Evolutionary conservation across 208 protist genomes (phyloP).

Genomic region (Trypanosoma melophagium): DNA sequence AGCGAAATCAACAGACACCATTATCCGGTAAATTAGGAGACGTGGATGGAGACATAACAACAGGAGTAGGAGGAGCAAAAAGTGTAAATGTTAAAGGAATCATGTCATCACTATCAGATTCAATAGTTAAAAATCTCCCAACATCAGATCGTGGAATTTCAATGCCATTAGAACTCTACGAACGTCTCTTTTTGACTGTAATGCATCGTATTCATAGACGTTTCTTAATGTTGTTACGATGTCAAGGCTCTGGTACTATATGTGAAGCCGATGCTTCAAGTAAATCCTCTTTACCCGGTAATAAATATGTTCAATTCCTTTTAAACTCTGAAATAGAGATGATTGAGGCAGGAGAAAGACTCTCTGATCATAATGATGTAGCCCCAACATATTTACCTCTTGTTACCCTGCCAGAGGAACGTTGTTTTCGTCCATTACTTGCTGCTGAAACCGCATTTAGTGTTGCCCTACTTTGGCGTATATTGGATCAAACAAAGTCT

Average conservation of each 20-base stretch:
- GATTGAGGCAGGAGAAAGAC: conserved; percentile 2
- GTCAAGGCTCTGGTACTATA: neutral
- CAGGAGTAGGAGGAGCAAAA: neutral
- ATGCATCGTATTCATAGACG: conserved; percentile 19
- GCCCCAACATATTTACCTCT: conserved; percentile 22
- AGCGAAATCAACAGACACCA: conserved; percentile 11
- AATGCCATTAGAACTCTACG: conserved; percentile 27
- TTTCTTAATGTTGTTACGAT: conserved; percentile 24
- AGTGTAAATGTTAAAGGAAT: neutral
- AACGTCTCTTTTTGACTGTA: conserved; percentile 22
- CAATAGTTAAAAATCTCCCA: neutral
- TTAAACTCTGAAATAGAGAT: conserved; percentile 17
- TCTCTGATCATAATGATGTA: neutral
- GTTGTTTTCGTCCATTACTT: conserved; percentile 54
- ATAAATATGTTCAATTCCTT: conserved; percentile 18
- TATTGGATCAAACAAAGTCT: conserved; percentile 59
- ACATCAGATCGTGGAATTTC: conserved; percentile 24
- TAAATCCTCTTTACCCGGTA: neutral
- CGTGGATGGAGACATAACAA: neutral
- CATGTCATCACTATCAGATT: neutral
- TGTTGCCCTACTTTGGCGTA: conserved; percentile 65
- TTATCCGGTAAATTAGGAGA: neutral
- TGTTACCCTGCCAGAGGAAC: conserved; percentile 59
- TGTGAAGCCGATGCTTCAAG: conserved; percentile 18
- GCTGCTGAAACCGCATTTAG: conserved; percentile 60